These are phyloP conservation scores for Xylariaceae sp. DNA, from an alignment of 2,329 filamentous ascomycete genomes.

Conservation along the genomic window DNA sequence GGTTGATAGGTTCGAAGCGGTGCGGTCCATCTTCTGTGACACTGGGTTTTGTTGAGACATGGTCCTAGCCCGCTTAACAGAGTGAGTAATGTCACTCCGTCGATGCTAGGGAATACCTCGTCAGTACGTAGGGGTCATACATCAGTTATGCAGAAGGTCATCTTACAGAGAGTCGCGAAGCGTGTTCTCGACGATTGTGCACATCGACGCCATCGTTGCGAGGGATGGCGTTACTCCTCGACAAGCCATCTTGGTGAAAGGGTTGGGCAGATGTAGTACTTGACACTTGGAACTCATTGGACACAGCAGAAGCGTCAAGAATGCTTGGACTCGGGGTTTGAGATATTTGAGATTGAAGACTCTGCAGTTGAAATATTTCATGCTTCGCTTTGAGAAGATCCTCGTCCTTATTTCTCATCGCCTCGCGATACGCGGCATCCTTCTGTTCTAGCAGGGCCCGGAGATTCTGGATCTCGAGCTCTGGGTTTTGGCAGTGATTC, in stretches of 20 bases:
- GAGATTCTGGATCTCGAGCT: conserved; percentile 34
- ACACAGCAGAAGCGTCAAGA: conserved; percentile 28
- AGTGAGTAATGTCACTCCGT: conserved; percentile 29
- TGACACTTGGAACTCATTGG: conserved; percentile 36
- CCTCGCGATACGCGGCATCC: conserved; percentile 20
- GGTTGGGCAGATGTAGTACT: conserved; percentile 24
- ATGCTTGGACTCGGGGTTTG: conserved; percentile 26
- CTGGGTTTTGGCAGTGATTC: conserved; percentile 28
- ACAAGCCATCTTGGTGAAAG: conserved; percentile 31
- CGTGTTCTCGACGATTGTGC: conserved; percentile 27
- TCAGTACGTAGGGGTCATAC: conserved; percentile 23
- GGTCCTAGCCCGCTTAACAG: conserved; percentile 39
- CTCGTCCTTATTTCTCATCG: conserved; percentile 30
- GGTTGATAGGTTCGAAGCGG: conserved; percentile 46
- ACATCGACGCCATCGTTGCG: conserved; percentile 31
- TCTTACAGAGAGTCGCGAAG: conserved; percentile 35
- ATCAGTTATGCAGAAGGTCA: conserved; percentile 14
- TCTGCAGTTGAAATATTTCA: conserved; percentile 31
- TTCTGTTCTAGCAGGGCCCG: conserved; percentile 27
- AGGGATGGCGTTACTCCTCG: conserved; percentile 36
- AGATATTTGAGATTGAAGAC: conserved; percentile 30
- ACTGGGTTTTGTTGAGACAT: conserved; percentile 39
- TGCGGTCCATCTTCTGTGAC: conserved; percentile 48
- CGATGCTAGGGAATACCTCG: conserved; percentile 29
- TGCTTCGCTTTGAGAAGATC: conserved; percentile 31